A percentile compares a stretch with the other conserved stretches of the same genome.
Evolutionary conservation across 1,139 yeast genomes (phyloP).

Genomic region (Lodderomyces metapsilosis): DNA sequence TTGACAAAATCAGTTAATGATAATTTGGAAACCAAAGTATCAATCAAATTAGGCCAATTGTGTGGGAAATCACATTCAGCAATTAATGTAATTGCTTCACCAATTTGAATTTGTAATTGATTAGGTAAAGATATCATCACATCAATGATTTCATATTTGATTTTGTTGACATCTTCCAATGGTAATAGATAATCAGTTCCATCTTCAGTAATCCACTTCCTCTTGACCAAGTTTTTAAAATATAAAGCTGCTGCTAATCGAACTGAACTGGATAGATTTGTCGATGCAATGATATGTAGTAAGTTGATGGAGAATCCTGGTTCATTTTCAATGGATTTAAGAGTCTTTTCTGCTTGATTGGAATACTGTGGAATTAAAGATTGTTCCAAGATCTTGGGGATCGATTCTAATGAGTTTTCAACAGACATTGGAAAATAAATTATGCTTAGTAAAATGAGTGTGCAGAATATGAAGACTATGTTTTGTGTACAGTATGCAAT

Average conservation of each 20-base stretch:
- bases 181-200: slow-evolving; percentile 68
- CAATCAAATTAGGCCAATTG: slow-evolving; percentile 78
- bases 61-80: slow-evolving; percentile 97
- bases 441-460: too few relatives aligned
- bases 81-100: slow-evolving; percentile 87
- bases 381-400: slow-evolving; percentile 47
- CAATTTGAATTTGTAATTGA: slow-evolving; percentile 81
- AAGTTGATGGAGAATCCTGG: slow-evolving; percentile 76
- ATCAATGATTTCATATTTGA: slow-evolving; percentile 75
- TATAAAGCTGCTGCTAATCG: slow-evolving; percentile 88
- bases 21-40: slow-evolving; percentile 68
- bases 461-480: too few relatives aligned
- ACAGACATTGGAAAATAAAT: slow-evolving; percentile 9
- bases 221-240: slow-evolving; percentile 80
- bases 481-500: neutral
- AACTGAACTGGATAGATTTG: slow-evolving; percentile 51
- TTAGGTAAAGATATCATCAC: slow-evolving; percentile 80
- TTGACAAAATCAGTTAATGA: slow-evolving; percentile 63
- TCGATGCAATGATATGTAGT: slow-evolving; percentile 73
- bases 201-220: slow-evolving; percentile 89
- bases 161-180: slow-evolving; percentile 57
- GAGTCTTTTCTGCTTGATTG: slow-evolving; percentile 56
- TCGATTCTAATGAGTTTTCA: slow-evolving; percentile 36
- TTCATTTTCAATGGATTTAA: slow-evolving; percentile 60
- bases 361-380: slow-evolving; percentile 54